phyloP scores from a whole-genome alignment of 2,329 filamentous ascomycete genomes.

The Epichloe amarillans region DNA sequence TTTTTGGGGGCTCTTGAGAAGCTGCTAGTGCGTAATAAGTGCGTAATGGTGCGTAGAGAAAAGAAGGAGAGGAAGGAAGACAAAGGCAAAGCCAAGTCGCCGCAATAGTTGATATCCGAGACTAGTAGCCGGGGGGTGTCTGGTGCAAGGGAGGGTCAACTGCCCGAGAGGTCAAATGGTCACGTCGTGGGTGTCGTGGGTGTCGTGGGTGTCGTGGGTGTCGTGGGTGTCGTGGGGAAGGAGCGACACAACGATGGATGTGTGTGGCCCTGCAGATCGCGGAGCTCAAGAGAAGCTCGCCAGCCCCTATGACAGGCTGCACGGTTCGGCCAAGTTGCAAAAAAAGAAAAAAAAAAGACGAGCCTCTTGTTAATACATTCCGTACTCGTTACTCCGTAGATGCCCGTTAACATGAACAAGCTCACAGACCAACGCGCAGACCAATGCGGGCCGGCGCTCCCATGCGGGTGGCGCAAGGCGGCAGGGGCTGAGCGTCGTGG shows the following conservation, averaged over 20 bases:
- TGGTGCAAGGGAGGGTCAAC: neutral
- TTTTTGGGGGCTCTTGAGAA: neutral
- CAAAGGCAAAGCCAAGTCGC: no score
- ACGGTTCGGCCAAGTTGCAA: no score
- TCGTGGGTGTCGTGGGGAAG: no score
- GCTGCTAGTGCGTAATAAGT: neutral
- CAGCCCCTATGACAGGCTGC: no score
- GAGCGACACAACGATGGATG: no score
- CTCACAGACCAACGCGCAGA: neutral
- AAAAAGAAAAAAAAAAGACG: no score
- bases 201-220: no score
- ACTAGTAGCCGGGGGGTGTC: neutral
- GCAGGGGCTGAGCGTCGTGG: neutral
- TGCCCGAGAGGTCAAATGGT: neutral
- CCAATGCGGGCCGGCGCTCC: neutral
- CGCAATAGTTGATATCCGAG: neutral
- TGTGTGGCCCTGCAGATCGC: neutral
- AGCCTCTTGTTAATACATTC: no score
- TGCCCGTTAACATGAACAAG: neutral
- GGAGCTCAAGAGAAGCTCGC: neutral
- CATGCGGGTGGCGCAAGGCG: conserved; percentile 1
- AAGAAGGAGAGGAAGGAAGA: neutral
- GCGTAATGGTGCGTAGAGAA: no score
- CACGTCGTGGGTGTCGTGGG: neutral
- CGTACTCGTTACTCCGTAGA: no score